These are phyloP conservation scores for Neckera pumila DNA, from an alignment of 225 moss, liverwort and hornwort genomes.

Conservation along the genomic window DNA sequence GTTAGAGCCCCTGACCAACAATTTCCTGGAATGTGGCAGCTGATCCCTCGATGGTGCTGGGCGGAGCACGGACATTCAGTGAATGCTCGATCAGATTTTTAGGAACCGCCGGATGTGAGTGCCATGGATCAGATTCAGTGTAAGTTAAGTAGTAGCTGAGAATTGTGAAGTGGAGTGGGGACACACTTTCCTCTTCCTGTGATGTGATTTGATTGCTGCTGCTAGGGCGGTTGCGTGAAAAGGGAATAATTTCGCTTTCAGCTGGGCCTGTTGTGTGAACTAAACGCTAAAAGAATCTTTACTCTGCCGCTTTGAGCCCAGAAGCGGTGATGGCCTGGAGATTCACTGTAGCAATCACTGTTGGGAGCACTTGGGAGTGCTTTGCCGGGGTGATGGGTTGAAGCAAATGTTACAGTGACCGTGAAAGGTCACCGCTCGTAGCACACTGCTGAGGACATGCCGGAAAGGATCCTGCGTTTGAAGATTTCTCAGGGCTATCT, in stretches of 20 bases:
- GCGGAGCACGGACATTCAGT: background rate
- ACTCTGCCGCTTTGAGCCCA: background rate
- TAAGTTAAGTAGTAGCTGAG: background rate
- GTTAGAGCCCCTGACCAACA: background rate
- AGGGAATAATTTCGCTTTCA: background rate
- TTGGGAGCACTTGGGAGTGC: background rate
- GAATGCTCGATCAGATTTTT: background rate
- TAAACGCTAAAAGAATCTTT: background rate
- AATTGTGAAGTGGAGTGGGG: background rate
- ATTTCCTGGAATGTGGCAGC: background rate
- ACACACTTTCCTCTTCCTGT: background rate
- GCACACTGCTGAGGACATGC: background rate
- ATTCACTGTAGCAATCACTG: background rate
- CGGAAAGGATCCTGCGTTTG: background rate
- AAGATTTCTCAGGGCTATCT: background rate
- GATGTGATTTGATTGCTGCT: background rate
- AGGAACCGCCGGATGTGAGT: background rate
- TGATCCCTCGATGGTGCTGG: background rate
- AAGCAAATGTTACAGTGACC: background rate
- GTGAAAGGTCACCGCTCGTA: background rate
- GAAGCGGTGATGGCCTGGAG: background rate
- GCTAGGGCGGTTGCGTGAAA: background rate
- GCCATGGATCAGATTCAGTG: background rate
- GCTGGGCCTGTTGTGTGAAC: background rate
- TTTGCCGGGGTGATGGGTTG: background rate